phyloP scores from a whole-genome alignment of 345 rosid species.

The Syzygium oleosum region DNA sequence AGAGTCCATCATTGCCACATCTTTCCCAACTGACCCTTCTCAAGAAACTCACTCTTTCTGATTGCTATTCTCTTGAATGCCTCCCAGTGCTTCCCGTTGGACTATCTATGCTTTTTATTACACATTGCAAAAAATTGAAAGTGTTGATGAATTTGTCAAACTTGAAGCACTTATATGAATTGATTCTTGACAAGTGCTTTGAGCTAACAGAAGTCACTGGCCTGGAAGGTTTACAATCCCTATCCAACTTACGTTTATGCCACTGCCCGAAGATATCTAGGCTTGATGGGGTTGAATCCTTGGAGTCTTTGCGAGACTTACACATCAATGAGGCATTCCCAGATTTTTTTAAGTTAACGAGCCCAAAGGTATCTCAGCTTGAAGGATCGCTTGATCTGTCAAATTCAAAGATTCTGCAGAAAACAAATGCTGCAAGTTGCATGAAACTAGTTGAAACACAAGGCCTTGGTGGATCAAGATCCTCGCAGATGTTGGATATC shows the following conservation, averaged over 20 bases:
- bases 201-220: background rate
- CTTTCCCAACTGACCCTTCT: background rate
- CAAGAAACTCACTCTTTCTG: background rate
- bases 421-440: background rate
- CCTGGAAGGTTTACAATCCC: background rate
- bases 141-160: background rate
- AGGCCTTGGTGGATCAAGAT: background rate
- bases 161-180: background rate
- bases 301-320: background rate
- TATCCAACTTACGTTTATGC: background rate
- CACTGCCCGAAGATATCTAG: background rate
- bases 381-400: background rate
- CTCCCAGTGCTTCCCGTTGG: background rate
- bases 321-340: background rate
- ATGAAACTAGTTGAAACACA: background rate
- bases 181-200: background rate
- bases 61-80: background rate
- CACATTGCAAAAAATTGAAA: background rate
- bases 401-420: background rate
- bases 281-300: background rate
- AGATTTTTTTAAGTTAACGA: background rate
- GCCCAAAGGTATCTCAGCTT: background rate
- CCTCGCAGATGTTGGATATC: background rate
- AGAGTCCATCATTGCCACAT: background rate
- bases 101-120: background rate